phyloP scores from a whole-genome alignment of 805 yeast genomes.

The Saccharomyces kudriavzevii region DNA sequence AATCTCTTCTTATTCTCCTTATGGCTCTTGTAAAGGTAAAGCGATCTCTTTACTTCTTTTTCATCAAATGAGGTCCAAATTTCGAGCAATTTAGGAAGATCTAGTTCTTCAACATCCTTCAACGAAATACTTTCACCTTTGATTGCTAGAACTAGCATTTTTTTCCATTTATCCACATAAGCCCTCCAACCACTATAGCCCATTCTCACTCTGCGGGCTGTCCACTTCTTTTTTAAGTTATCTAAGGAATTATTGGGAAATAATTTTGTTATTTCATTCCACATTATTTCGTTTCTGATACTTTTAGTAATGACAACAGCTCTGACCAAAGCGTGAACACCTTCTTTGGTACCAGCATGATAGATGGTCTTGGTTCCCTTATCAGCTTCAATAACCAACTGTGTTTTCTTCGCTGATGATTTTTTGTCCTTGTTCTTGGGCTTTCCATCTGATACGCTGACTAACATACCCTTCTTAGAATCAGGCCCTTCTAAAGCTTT shows the following conservation, averaged over 20 bases:
- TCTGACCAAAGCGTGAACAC: slow-evolving; percentile 50
- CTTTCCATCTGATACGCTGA: not conserved
- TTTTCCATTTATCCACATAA: slow-evolving; percentile 55
- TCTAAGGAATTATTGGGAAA: slow-evolving; percentile 38
- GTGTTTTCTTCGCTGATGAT: not conserved
- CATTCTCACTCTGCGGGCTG: slow-evolving; percentile 43
- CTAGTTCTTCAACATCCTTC: slow-evolving; percentile 43
- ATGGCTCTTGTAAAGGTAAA: slow-evolving; percentile 27
- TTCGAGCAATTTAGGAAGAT: slow-evolving; percentile 45
- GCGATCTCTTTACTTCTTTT: slow-evolving; percentile 10
- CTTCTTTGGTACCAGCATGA: slow-evolving; percentile 32
- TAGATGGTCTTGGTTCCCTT: slow-evolving; percentile 6
- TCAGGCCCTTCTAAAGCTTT: not conserved
- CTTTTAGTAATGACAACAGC: slow-evolving; percentile 63
- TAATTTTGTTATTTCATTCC: slow-evolving; percentile 49
- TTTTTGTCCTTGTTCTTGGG: not conserved
- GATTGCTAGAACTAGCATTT: slow-evolving; percentile 50
- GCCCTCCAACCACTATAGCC: slow-evolving; percentile 53
- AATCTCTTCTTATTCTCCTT: slow-evolving; percentile 43
- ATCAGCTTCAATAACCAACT: not conserved
- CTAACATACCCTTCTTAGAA: not conserved
- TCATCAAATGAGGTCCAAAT: slow-evolving; percentile 58
- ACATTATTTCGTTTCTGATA: slow-evolving; percentile 52
- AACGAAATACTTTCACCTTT: slow-evolving; percentile 44
- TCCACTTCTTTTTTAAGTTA: slow-evolving; percentile 57